Evolutionary conservation across 2,329 filamentous ascomycete species (phyloP).

Genomic region (Trichoderma sp.): DNA sequence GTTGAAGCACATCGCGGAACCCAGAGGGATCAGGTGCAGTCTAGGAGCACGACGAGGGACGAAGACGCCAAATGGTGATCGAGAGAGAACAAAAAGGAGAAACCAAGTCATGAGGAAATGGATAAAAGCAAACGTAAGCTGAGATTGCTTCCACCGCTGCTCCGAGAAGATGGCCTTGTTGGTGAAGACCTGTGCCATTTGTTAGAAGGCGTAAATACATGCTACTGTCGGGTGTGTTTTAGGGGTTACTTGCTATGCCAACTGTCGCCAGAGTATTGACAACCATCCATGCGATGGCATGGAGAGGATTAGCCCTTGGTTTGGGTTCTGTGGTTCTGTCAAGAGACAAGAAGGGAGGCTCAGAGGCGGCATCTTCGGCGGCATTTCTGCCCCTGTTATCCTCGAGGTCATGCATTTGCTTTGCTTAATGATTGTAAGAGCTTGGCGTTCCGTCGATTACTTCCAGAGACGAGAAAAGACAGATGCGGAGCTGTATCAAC

Average conservation of each 20-base stretch:
- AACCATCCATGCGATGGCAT: conserved; percentile 51
- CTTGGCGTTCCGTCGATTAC: neutral
- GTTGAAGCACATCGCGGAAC: conserved; percentile 65
- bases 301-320: neutral
- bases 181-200: conserved; percentile 54
- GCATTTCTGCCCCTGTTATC: neutral
- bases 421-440: neutral
- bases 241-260: conserved; percentile 50
- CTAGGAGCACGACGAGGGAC: conserved; percentile 54
- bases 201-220: conserved; percentile 22
- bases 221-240: neutral
- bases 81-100: conserved; percentile 61
- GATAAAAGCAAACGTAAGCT: conserved; percentile 66
- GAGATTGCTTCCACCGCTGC: conserved; percentile 57
- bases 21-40: conserved; percentile 60
- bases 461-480: neutral
- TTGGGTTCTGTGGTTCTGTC: neutral
- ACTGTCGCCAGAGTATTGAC: conserved; percentile 63
- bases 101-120: conserved; percentile 66
- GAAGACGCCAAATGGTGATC: conserved; percentile 58
- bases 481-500: neutral
- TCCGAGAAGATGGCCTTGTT: conserved; percentile 70
- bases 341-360: neutral
- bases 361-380: neutral
- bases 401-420: neutral